A percentile compares a stretch with the other conserved stretches of the same genome.
Evolutionary conservation across 2,329 filamentous ascomycete species (phyloP).

Genomic region (Gnomoniopsis sp.): DNA sequence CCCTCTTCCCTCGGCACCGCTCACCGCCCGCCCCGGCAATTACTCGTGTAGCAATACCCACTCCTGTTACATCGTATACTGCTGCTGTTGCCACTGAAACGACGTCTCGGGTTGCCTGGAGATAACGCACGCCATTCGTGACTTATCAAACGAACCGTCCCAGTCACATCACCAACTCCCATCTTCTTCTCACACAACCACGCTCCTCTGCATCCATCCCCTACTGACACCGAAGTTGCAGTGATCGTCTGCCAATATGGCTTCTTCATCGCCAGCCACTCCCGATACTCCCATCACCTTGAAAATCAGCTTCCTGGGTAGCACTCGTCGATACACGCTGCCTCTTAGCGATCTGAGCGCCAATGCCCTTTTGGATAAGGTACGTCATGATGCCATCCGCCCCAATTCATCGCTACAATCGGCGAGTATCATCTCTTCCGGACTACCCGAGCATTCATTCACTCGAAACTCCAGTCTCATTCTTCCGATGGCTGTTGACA

Average conservation of each 20-base stretch:
- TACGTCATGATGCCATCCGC: slow-evolving; percentile 46
- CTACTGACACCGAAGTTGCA: background rate
- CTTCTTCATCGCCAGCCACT: slow-evolving; percentile 31
- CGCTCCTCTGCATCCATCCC: background rate
- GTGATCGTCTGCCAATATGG: slow-evolving; percentile 27
- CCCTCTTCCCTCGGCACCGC: background rate
- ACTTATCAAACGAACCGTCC: background rate
- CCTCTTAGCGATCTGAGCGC: slow-evolving; percentile 80
- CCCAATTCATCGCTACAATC: background rate
- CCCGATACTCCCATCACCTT: slow-evolving; percentile 76
- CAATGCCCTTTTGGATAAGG: slow-evolving; percentile 74
- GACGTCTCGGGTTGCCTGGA: background rate
- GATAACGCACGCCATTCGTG: background rate
- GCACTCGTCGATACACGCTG: slow-evolving; percentile 81
- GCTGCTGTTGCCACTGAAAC: background rate
- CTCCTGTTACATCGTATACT: background rate
- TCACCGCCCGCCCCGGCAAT: slow-evolving; percentile 4
- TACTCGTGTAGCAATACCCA: background rate
- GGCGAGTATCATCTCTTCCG: background rate
- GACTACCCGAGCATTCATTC: background rate
- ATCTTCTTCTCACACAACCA: background rate
- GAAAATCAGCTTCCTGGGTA: slow-evolving; percentile 77
- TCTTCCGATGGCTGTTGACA: background rate
- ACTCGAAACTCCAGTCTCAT: background rate
- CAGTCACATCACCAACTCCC: background rate